Evolutionary conservation across 257 asterid species (phyloP).

Genomic region (Nicotiana tomentosiformis): DNA sequence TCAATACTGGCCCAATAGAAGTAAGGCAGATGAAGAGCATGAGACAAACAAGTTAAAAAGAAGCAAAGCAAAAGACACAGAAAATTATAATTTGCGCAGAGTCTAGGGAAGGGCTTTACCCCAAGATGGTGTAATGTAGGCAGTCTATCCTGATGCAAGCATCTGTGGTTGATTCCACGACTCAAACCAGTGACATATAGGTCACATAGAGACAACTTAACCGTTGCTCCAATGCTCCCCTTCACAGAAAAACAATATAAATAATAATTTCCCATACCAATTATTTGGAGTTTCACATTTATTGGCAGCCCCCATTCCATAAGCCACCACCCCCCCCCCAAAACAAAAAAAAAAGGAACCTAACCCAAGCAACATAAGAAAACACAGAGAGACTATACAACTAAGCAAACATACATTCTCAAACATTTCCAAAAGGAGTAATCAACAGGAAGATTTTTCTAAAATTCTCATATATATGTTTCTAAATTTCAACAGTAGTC

Average conservation of each 20-base stretch:
- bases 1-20: background rate
- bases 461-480: background rate
- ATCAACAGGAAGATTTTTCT: background rate
- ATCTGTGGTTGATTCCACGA: too few relatives aligned
- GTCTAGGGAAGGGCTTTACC: too few relatives aligned
- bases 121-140: too few relatives aligned
- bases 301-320: background rate
- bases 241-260: background rate
- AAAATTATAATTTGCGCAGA: background rate
- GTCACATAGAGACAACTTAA: too few relatives aligned
- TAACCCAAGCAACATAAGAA: background rate
- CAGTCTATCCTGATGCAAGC: too few relatives aligned
- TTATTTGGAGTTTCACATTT: background rate
- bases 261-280: background rate
- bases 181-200: too few relatives aligned
- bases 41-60: background rate
- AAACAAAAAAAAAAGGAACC: background rate
- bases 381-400: background rate
- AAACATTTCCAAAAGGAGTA: background rate
- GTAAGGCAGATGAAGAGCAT: background rate
- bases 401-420: background rate
- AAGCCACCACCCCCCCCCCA: background rate
- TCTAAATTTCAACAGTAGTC: background rate
- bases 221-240: too few relatives aligned
- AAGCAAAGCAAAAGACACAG: background rate